These are phyloP conservation scores for Fusarium metavorans DNA, from an alignment of 2,329 filamentous ascomycete species.

Conservation along the genomic window DNA sequence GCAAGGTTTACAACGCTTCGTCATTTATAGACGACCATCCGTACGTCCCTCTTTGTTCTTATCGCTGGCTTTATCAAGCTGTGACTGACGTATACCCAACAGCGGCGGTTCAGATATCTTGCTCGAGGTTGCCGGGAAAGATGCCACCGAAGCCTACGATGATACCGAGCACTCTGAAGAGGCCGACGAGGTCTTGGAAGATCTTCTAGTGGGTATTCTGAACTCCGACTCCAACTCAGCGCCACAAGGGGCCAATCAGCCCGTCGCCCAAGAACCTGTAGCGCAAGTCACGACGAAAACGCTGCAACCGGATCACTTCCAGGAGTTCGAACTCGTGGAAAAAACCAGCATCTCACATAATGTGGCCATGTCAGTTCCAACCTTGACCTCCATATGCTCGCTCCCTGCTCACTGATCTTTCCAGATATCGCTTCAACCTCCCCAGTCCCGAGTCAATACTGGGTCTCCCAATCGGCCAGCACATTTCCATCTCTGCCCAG, in stretches of 20 bases:
- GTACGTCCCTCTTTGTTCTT: slow-evolving; percentile 6
- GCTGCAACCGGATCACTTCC: slow-evolving; percentile 87
- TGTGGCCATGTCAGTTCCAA: slow-evolving; percentile 83
- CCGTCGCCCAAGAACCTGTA: slow-evolving; percentile 65
- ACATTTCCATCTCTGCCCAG: slow-evolving; percentile 91
- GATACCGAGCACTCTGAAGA: slow-evolving; percentile 20
- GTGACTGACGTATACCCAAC: neutral
- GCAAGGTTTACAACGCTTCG: slow-evolving; percentile 12
- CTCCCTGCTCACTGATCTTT: neutral
- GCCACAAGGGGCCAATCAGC: neutral
- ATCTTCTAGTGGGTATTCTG: slow-evolving; percentile 10
- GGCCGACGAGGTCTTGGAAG: slow-evolving; percentile 14
- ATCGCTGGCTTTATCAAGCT: neutral
- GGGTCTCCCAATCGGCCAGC: slow-evolving; percentile 95
- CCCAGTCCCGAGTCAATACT: slow-evolving; percentile 82
- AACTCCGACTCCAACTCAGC: slow-evolving; percentile 54
- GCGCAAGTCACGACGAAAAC: slow-evolving; percentile 64
- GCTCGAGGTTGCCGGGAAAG: slow-evolving; percentile 24
- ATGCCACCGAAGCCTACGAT: slow-evolving; percentile 20
- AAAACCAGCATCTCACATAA: slow-evolving; percentile 97
- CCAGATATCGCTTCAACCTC: slow-evolving; percentile 88
- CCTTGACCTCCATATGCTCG: slow-evolving; percentile 76
- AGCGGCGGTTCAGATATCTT: slow-evolving; percentile 19
- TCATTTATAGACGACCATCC: slow-evolving; percentile 15
- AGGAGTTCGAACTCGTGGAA: slow-evolving; percentile 91